phyloP scores from a whole-genome alignment of 2,329 filamentous ascomycete genomes.

The Chalara sp. region DNA sequence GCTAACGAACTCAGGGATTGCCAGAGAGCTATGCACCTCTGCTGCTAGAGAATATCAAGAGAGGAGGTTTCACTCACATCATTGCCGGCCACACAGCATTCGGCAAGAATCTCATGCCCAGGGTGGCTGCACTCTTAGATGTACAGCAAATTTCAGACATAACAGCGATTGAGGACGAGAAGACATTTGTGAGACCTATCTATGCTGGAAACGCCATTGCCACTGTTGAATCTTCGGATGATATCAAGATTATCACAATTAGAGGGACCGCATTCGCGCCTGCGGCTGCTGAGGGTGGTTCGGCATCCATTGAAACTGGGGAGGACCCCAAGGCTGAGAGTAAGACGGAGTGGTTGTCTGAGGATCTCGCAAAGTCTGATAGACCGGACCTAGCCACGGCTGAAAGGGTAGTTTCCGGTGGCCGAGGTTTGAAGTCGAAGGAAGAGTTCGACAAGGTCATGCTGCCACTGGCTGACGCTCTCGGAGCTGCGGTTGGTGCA shows the following conservation, averaged over 20 bases:
- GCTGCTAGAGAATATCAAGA: conserved; percentile 93
- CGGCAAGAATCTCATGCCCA: conserved; percentile 89
- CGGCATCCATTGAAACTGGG: conserved; percentile 72
- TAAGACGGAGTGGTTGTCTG: conserved; percentile 82
- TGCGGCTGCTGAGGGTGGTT: conserved; percentile 63
- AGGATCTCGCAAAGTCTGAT: conserved; percentile 88
- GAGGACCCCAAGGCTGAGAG: conserved; percentile 72
- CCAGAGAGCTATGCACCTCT: conserved; percentile 93
- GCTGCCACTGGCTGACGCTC: conserved; percentile 81
- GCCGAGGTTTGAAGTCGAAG: conserved; percentile 93
- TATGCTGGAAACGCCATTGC: conserved; percentile 97
- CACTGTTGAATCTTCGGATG: conserved; percentile 84
- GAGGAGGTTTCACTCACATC: conserved; percentile 87
- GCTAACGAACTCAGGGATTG: conserved; percentile 53
- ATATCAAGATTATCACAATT: conserved; percentile 83
- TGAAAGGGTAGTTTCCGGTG: conserved; percentile 82
- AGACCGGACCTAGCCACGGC: conserved; percentile 91
- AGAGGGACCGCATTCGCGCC: conserved; percentile 87
- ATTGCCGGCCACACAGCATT: conserved; percentile 90
- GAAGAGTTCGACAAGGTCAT: conserved; percentile 94
- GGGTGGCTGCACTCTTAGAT: conserved; percentile 86
- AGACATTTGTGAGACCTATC: conserved; percentile 92
- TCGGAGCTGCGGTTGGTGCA: conserved; percentile 93
- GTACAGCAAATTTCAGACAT: conserved; percentile 92
- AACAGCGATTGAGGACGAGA: conserved; percentile 77